Conservation (phyloP, 108 stramenopile species). For the Aureococcus anophagefferens region DNA sequence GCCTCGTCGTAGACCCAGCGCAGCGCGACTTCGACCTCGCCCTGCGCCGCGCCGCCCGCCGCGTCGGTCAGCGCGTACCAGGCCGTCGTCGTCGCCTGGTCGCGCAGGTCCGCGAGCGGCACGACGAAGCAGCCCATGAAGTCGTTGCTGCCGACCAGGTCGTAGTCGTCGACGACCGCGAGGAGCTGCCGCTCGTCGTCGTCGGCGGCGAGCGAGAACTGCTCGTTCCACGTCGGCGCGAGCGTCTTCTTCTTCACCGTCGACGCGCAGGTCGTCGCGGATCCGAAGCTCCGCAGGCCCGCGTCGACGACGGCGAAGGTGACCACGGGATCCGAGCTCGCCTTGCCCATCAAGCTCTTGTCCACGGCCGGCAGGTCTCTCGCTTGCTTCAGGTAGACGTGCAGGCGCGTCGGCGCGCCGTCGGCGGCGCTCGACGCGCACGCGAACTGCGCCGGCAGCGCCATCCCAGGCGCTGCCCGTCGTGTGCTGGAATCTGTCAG, state of each 20-base stretch:
- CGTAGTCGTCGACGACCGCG: conserved; percentile 5
- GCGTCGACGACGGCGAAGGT: too few species aligned
- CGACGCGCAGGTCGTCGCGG: too few species aligned
- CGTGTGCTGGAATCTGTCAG: too few species aligned
- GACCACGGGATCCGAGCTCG: too few species aligned
- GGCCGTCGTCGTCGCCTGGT: not conserved
- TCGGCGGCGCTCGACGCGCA: too few species aligned
- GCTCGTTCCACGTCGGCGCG: conserved; percentile 4
- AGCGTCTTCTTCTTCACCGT: conserved; percentile 5
- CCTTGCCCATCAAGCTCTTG: too few species aligned
- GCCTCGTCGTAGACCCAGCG: not conserved
- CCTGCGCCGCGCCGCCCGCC: not conserved
- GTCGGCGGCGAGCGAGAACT: not conserved
- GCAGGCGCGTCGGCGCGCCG: too few species aligned
- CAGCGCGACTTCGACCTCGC: not conserved
- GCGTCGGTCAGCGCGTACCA: conserved; percentile 1
- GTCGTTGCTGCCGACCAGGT: not conserved
- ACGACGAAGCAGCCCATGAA: conserved; percentile 5
- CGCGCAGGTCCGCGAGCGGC: not conserved
- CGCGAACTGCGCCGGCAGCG: too few species aligned
- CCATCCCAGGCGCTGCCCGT: too few species aligned
- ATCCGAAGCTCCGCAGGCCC: too few species aligned
- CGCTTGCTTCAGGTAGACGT: too few species aligned
- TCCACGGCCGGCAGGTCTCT: too few species aligned
- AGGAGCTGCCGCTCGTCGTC: not conserved